phyloP scores from a whole-genome alignment of 2,329 filamentous ascomycete species.

The Aspergillus brasiliensis region DNA sequence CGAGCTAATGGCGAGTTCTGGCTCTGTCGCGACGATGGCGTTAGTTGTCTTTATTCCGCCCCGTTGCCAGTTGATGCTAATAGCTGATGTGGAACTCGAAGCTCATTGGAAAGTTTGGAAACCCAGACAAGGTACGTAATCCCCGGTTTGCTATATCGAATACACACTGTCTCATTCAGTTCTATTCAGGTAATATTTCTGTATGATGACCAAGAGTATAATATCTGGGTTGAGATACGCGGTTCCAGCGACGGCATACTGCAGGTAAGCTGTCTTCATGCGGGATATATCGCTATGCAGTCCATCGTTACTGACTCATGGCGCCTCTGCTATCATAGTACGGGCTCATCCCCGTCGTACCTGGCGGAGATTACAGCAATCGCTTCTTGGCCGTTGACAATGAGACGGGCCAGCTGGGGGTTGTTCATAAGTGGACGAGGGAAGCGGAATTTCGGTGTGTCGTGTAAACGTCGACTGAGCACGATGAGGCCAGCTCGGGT shows the following conservation, averaged over 20 bases:
- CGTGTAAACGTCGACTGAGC: not conserved
- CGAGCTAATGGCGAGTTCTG: constrained; percentile 7
- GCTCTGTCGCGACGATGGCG: constrained; percentile 7
- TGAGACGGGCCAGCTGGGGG: not conserved
- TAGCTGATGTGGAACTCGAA: not conserved
- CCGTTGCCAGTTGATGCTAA: not conserved
- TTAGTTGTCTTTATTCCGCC: not conserved
- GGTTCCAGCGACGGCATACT: constrained; percentile 2
- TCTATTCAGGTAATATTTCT: not conserved
- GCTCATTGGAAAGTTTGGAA: constrained; percentile 10
- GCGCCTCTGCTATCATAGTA: not conserved
- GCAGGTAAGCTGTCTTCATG: not conserved
- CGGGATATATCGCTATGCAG: not conserved
- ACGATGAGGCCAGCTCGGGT: not conserved
- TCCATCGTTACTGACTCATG: not conserved
- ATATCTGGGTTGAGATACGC: constrained; percentile 11
- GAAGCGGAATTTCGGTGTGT: constrained; percentile 9
- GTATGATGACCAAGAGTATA: not conserved
- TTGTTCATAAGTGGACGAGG: not conserved
- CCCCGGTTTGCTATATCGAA: not conserved
- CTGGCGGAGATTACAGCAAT: constrained; percentile 8
- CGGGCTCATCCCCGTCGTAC: constrained; percentile 3
- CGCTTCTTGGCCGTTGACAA: constrained; percentile 6
- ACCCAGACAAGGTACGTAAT: not conserved
- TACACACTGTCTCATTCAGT: not conserved